Percentiles rank a stretch among this genome's conserved stretches.
phyloP scores from a whole-genome alignment of 768 basidiomycete species.

The Neoboletus brunneissimus region DNA sequence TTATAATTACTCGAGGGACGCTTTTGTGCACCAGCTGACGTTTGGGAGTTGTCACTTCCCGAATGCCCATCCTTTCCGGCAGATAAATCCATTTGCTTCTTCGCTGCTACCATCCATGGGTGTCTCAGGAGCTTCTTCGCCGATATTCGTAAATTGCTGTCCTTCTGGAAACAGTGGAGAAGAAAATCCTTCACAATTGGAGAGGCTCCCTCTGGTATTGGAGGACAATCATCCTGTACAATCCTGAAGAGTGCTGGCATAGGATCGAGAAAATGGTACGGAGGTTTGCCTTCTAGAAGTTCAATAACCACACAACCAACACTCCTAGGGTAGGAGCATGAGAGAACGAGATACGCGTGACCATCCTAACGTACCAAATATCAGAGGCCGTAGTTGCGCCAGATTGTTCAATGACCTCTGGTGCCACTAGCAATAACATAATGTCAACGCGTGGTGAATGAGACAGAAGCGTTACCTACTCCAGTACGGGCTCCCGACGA shows the following conservation, averaged over 20 bases:
- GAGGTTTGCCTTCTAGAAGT: constrained; percentile 83
- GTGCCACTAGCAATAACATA: constrained; percentile 67
- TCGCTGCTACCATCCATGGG: constrained; percentile 92
- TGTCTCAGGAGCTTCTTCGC: constrained; percentile 91
- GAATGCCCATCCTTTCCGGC: constrained; percentile 27
- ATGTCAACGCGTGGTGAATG: constrained; percentile 3
- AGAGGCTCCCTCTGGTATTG: constrained; percentile 92
- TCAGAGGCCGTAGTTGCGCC: constrained; percentile 97
- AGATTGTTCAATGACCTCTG: constrained; percentile 97
- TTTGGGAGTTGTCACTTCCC: constrained; percentile 36
- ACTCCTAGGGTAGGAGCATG: constrained; percentile 43
- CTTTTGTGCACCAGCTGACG: constrained; percentile 34
- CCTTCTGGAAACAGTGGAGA: constrained; percentile 98
- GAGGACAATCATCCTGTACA: constrained; percentile 96
- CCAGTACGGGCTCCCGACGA: constrained; percentile 99
- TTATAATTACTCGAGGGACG: constrained; percentile 77
- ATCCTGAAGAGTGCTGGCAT: constrained; percentile 99
- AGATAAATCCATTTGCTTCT: constrained; percentile 60
- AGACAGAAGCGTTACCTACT: constrained; percentile 50
- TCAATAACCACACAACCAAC: constrained; percentile 99
- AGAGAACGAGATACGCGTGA: neutral
- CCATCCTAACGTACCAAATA: constrained; percentile 67
- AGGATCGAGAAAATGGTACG: constrained; percentile 92
- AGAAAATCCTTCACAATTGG: constrained; percentile 96
- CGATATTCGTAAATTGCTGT: constrained; percentile 88